phyloP scores from a whole-genome alignment of 331 rosid species.

The Arachis monticola region DNA sequence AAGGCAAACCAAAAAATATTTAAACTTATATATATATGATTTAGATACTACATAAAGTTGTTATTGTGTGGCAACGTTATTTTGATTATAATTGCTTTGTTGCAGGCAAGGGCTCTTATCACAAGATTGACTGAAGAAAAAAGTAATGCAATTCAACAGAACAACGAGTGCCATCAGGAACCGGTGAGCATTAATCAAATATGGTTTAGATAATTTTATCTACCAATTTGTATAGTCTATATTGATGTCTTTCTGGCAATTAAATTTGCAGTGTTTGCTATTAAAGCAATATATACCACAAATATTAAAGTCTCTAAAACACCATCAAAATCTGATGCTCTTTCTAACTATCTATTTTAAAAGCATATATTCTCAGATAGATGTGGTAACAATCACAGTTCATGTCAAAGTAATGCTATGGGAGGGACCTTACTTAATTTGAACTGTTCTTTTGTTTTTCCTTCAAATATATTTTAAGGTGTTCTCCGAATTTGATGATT shows the following conservation, averaged over 20 bases:
- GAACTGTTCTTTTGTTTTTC: neutral
- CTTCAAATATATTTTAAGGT: neutral
- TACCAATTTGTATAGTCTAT: slow-evolving; percentile 20
- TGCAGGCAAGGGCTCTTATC: slow-evolving; percentile 81
- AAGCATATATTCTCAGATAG: slow-evolving; percentile 19
- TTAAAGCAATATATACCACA: slow-evolving; percentile 10
- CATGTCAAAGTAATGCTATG: neutral
- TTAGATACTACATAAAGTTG: neutral
- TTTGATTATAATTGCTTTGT: slow-evolving; percentile 28
- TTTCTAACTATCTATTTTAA: slow-evolving; percentile 8
- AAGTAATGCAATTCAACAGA: slow-evolving; percentile 67
- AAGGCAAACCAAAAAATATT: neutral
- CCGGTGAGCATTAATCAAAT: slow-evolving; percentile 60
- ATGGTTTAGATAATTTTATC: neutral
- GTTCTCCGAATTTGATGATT: neutral
- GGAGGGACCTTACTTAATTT: neutral
- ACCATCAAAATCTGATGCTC: neutral
- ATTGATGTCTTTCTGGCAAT: slow-evolving; percentile 13
- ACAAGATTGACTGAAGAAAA: slow-evolving; percentile 79
- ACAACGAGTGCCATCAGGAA: slow-evolving; percentile 83
- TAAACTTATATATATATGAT: slow-evolving; percentile 23
- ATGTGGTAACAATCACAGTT: slow-evolving; percentile 17
- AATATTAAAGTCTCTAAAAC: neutral
- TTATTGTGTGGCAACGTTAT: slow-evolving; percentile 24
- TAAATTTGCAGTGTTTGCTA: slow-evolving; percentile 10